A percentile compares a stretch with the other conserved stretches of the same genome.
phyloP scores from a whole-genome alignment of 768 basidiomycete genomes.

The Mycena filopes region DNA sequence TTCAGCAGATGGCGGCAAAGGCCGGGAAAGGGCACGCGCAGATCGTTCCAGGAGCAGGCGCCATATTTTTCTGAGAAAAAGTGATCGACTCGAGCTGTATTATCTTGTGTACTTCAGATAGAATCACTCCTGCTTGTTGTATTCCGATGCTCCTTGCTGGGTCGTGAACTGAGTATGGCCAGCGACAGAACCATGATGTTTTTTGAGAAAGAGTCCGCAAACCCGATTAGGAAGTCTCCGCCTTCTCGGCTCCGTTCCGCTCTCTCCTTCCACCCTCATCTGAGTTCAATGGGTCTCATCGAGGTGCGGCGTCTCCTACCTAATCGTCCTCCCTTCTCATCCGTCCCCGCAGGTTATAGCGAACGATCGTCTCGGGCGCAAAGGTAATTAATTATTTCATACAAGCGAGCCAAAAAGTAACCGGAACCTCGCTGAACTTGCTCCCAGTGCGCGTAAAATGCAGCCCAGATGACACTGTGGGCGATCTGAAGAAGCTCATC shows the following conservation, averaged over 20 bases:
- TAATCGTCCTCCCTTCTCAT: not conserved
- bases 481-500: slow-evolving; percentile 96
- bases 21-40: not conserved
- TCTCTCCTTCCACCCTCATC: not conserved
- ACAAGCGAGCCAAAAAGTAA: not conserved
- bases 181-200: too few species aligned
- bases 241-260: slow-evolving; percentile 2
- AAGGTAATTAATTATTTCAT: slow-evolving; percentile 65
- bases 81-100: too few species aligned
- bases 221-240: slow-evolving; percentile 13
- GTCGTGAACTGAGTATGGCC: too few species aligned
- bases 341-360: slow-evolving; percentile 76
- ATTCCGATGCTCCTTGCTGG: too few species aligned
- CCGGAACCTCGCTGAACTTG: not conserved
- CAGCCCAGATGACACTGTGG: slow-evolving; percentile 94
- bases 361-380: slow-evolving; percentile 94
- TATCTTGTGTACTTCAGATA: too few species aligned
- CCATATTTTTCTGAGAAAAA: not conserved
- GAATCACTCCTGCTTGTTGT: not conserved
- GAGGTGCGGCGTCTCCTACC: slow-evolving; percentile 49
- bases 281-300: slow-evolving; percentile 60
- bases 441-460: slow-evolving; percentile 91
- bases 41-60: slow-evolving; percentile 8
- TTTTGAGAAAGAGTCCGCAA: not conserved
- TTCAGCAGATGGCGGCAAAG: not conserved